Conservation (phyloP, 2,329 filamentous ascomycete species). For the Colletotrichum agaves region DNA sequence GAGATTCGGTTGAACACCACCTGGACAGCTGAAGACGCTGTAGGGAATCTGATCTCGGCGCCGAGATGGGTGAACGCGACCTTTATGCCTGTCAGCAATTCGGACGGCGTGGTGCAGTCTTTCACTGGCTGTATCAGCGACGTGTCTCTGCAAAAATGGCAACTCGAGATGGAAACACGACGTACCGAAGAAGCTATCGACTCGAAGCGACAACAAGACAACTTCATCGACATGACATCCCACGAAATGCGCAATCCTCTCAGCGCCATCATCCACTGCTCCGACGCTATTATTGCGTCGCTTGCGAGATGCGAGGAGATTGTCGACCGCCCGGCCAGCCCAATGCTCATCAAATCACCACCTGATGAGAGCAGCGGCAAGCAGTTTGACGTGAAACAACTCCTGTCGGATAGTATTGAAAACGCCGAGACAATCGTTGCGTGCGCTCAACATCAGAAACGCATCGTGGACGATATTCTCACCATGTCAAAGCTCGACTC, state of each 20-base stretch:
- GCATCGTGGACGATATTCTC: conserved; percentile 80
- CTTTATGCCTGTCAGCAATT: conserved; percentile 60
- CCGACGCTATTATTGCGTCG: conserved; percentile 73
- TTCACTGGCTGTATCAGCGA: conserved; percentile 62
- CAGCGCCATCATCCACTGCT: conserved; percentile 78
- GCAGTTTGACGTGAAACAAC: conserved; percentile 45
- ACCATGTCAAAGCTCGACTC: conserved; percentile 82
- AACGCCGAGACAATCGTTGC: conserved; percentile 81
- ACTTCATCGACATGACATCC: conserved; percentile 81
- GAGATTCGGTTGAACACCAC: conserved; percentile 61
- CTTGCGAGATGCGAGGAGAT: conserved; percentile 57
- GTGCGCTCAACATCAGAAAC: conserved; percentile 83
- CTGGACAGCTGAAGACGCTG: conserved; percentile 57
- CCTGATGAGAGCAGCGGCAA: conserved; percentile 15
- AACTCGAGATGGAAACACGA: conserved; percentile 60
- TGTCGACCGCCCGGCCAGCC: conserved; percentile 38
- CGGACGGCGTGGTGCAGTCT: conserved; percentile 58
- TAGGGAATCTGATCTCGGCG: conserved; percentile 54
- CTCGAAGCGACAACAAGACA: conserved; percentile 77
- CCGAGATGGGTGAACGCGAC: conserved; percentile 62
- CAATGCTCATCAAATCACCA: background rate
- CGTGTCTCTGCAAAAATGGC: conserved; percentile 62
- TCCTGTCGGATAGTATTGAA: conserved; percentile 72
- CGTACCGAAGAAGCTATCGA: conserved; percentile 67
- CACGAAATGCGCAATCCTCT: conserved; percentile 81